Base-by-base conservation (phyloP, 208 protist species). In the Crithidia fasciculata region DNA sequence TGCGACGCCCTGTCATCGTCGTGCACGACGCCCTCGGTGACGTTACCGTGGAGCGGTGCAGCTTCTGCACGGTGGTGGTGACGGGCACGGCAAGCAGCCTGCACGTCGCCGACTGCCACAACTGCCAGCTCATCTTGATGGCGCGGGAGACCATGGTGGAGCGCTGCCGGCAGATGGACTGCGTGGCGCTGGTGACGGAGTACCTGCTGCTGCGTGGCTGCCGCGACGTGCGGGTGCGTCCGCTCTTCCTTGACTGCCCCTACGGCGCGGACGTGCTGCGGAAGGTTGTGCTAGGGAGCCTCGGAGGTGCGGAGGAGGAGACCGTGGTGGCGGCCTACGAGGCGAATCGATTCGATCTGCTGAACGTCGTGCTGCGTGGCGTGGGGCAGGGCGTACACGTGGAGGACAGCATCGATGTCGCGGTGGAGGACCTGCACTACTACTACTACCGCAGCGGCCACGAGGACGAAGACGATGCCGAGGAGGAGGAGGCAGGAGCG, bases 51-150 rank as follows among this genome's bases (percentile, higher is more conserved):
- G 74, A 86, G 60, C 72, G 87, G 59, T 96, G 91, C 72, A 85
- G 83, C 44, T 44, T 80, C 57, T 96, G 91, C 80, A 92, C 86
- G 10, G 76, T 96, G 15, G 76, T 88, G 65, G 78, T 96, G 6
- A 59, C 80, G 5, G 91, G 87, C 41, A 87, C 87, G 3, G 76
- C 67, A 5, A 82, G 83, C 57, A 86, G 58, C 43, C 63, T 94
- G 16, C 72, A 79, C 40, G 61, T 92, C 19, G 56, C 56, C n/a
- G 58, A 84, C 36, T 96, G 91, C 73, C 76, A 84, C 45, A 9
- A 89, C 57, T 73, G 91, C 64, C 62, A 66, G 15, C 56, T 94
- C 12, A 82, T 92, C 57, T 12, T 82, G 28, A 77, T 93, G 66
- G 81, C 79, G 15, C 72, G 82, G 15, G 86, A 93, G 69, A 61